Base-by-base conservation (phyloP, 2,329 filamentous ascomycete genomes). In the Neofusicoccum laricinum region DNA sequence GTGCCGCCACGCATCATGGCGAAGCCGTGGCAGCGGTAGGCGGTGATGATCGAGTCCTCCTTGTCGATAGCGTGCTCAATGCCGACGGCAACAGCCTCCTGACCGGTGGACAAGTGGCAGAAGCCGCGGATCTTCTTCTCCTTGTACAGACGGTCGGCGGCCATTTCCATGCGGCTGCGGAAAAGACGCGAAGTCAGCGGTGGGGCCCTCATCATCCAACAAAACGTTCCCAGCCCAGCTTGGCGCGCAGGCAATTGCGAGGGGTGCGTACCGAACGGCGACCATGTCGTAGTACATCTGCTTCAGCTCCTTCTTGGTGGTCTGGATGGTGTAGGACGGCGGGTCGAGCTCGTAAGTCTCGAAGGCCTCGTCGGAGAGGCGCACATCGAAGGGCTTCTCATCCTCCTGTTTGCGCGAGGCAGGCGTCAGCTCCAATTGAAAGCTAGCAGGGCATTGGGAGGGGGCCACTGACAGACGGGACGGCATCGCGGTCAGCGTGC, bases 51-150 rank as follows among this genome's bases (percentile, higher is more conserved):
- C 77, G 97, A 92, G 84, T 99, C 95, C 71, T 89, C 82, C 81
- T 92, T 93, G 74, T 88, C 91, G 77, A 99, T 91, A 70, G 93
- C 93, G 79, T 97, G 92, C 84, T 99, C 95, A 75, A 99, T 98
- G 78, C 95, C 95, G 72, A 93, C 89, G 66, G 95, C 93, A 70
- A 99, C 95, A 69, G 95, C 95, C 86, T 99, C 95, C 83, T 99
- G 95, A 68, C 95, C 95, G 66, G 91, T 96, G 66, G 95, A 98
- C 81, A 99, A 83, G 84, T 99, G 95, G 84, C 95, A 99, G 90
- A 99, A 99, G 83, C 95, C 95, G 74, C 95, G 91, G 74, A 99
- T 98, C 87, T 99, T 98, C 90, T 99, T 99, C 86, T 98, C 95
- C 86, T 99, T 99, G 91, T 99, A 99, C 76, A 99, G 85, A 78